Evolutionary conservation across 768 basidiomycete species (phyloP).

Genomic region (Leccinum arenicola): DNA sequence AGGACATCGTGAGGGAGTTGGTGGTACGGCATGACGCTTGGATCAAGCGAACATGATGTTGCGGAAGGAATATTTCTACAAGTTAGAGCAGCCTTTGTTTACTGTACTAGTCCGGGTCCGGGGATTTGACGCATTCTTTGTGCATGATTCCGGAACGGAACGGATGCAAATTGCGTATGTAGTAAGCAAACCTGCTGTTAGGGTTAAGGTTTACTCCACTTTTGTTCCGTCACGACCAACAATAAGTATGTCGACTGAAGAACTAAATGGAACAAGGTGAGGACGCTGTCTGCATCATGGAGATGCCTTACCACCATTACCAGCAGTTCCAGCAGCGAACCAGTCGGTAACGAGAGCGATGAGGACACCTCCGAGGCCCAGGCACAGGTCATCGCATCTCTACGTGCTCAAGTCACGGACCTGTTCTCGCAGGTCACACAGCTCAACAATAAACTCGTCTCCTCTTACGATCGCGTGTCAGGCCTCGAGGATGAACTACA

Average conservation of each 20-base stretch:
- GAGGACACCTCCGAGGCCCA: conserved; percentile 61
- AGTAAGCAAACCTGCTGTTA: background rate
- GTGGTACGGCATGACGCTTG: conserved; percentile 71
- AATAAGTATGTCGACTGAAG: conserved; percentile 13
- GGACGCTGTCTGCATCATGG: conserved; percentile 1
- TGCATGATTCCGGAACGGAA: background rate
- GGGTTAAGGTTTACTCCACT: conserved; percentile 17
- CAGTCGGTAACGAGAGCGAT: conserved; percentile 19
- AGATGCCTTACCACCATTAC: conserved; percentile 6
- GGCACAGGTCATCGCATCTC: conserved; percentile 74
- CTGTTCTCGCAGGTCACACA: conserved; percentile 86
- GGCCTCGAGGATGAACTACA: conserved; percentile 91
- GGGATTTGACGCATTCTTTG: too few species aligned
- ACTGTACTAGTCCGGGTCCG: background rate
- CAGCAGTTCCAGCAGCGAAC: conserved; percentile 4
- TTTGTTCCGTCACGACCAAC: conserved; percentile 3
- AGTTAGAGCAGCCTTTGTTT: background rate
- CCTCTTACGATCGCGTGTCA: conserved; percentile 87
- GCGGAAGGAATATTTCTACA: background rate
- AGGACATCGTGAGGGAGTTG: conserved; percentile 80
- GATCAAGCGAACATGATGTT: conserved; percentile 36
- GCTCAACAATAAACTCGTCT: conserved; percentile 90
- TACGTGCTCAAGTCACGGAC: conserved; percentile 81
- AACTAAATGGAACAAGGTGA: conserved; percentile 13
- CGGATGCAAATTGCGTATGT: background rate